Conservation (phyloP, 257 asterid genomes). For the Penstemon newberryi region DNA sequence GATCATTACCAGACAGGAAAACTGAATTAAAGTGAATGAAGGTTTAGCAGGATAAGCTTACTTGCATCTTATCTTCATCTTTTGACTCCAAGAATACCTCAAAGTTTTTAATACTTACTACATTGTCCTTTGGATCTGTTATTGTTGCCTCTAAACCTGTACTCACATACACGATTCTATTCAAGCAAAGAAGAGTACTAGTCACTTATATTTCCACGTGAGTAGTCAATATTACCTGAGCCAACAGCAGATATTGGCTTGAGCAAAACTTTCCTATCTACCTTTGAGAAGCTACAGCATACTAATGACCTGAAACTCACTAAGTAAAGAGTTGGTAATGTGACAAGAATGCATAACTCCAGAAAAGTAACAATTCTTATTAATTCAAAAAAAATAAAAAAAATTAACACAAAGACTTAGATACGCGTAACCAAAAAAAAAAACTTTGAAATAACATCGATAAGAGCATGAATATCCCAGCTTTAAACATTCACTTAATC, state of each 20-base stretch:
- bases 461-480: neutral
- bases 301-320: conserved; percentile 38
- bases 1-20: conserved; percentile 10
- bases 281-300: conserved; percentile 35
- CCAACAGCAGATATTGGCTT: conserved; percentile 51
- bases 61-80: conserved; percentile 64
- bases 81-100: conserved; percentile 57
- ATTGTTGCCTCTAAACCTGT: conserved; percentile 62
- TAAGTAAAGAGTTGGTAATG: conserved; percentile 24
- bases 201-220: conserved; percentile 15
- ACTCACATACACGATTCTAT: conserved; percentile 19
- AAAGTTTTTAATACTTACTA: conserved; percentile 40
- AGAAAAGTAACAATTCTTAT: neutral
- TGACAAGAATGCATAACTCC: conserved; percentile 10
- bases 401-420: neutral
- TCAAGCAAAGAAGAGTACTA: neutral
- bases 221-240: conserved; percentile 40
- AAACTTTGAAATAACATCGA: neutral
- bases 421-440: neutral
- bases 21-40: conserved; percentile 2
- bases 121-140: conserved; percentile 39
- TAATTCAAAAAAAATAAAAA: conserved; percentile 2
- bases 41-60: conserved; percentile 37
- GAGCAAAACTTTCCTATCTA: conserved; percentile 26
- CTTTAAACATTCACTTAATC: neutral